Conservation (phyloP, 2,329 filamentous ascomycete genomes). For the Parafenestella ontariensis region DNA sequence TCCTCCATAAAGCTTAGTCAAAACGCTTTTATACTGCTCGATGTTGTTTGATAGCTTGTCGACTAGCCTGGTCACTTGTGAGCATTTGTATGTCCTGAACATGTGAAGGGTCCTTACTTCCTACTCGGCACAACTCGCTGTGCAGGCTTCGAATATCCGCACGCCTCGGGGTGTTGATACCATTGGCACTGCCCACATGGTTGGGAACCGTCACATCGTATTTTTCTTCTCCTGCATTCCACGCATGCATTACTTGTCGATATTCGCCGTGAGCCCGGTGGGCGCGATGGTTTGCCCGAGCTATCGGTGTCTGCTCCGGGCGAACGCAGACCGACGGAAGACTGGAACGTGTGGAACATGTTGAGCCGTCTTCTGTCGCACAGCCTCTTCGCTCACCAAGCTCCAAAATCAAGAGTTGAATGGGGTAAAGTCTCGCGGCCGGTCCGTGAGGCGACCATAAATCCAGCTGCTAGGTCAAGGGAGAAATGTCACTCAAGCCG, state of each 20-base stretch:
- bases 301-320: slow-evolving; percentile 43
- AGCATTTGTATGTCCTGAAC: slow-evolving; percentile 50
- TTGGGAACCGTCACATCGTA: slow-evolving; percentile 81
- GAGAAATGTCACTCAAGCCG: slow-evolving; percentile 9
- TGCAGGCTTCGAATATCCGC: slow-evolving; percentile 81
- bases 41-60: slow-evolving; percentile 60
- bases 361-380: slow-evolving; percentile 4
- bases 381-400: neutral
- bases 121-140: slow-evolving; percentile 78
- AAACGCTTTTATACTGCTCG: slow-evolving; percentile 54
- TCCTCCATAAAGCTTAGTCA: slow-evolving; percentile 53
- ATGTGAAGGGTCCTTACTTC: slow-evolving; percentile 62
- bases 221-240: slow-evolving; percentile 81
- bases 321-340: slow-evolving; percentile 42
- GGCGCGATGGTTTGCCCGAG: slow-evolving; percentile 44
- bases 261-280: slow-evolving; percentile 52
- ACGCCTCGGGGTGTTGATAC: slow-evolving; percentile 79
- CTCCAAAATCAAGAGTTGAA: slow-evolving; percentile 2
- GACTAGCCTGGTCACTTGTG: slow-evolving; percentile 63
- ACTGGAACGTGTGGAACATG: slow-evolving; percentile 58
- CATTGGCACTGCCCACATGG: slow-evolving; percentile 84
- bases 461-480: slow-evolving; percentile 15
- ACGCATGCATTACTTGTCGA: slow-evolving; percentile 70
- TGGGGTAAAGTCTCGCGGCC: slow-evolving; percentile 8
- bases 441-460: slow-evolving; percentile 11